phyloP scores from a whole-genome alignment of 345 rosid species.

The Ceriops decandra region DNA sequence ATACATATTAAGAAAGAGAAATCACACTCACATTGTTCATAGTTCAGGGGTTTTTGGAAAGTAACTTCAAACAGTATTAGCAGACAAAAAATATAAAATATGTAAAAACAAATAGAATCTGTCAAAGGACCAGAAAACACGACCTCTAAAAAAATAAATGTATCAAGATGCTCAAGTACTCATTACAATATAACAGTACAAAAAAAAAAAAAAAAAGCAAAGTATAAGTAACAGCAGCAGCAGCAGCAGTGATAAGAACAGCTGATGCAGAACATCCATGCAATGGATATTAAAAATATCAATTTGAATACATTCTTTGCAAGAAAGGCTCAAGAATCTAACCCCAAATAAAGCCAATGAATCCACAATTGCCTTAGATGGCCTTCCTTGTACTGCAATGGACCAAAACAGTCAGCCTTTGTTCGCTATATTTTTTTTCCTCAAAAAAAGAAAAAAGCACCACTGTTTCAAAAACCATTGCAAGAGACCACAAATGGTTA shows the following conservation, averaged over 20 bases:
- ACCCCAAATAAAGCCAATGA: conserved; percentile 96
- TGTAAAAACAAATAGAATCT: no score
- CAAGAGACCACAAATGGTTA: background rate
- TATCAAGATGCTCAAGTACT: no score
- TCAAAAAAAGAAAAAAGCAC: background rate
- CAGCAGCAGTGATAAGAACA: background rate
- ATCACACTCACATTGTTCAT: no score
- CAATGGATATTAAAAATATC: background rate
- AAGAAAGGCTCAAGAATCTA: conserved; percentile 30
- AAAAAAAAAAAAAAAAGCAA: no score
- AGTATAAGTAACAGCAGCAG: no score
- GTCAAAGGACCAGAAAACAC: no score
- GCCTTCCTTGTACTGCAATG: conserved; percentile 86
- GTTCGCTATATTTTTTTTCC: background rate
- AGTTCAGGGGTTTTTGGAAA: no score
- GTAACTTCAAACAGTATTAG: no score
- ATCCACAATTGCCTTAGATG: conserved; percentile 81
- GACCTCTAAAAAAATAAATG: no score
- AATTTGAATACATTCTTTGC: background rate
- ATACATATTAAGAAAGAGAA: no score
- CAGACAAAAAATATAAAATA: no score
- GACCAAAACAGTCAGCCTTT: conserved; percentile 11
- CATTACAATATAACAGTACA: no score
- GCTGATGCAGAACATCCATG: background rate
- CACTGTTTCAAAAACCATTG: background rate